Percentiles rank a stretch among this genome's conserved stretches.
Evolutionary conservation across 352 stramenopile genomes (phyloP).

Genomic region (Phytophthora cryptogea): DNA sequence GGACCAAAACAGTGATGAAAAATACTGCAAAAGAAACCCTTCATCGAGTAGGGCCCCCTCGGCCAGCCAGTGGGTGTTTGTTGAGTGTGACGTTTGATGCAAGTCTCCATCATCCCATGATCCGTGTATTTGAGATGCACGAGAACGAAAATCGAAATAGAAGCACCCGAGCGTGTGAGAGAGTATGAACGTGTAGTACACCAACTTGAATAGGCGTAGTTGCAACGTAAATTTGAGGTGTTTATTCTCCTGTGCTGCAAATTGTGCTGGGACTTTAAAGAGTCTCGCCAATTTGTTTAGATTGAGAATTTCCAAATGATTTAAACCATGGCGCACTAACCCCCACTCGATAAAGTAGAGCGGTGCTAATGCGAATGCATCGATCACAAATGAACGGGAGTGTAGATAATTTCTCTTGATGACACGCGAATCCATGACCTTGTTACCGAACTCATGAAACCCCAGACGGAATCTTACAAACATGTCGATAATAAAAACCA

Average conservation of each 20-base stretch:
- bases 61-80: slow-evolving; percentile 38
- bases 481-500: slow-evolving; percentile 59
- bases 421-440: slow-evolving; percentile 51
- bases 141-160: slow-evolving; percentile 60
- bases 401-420: slow-evolving; percentile 56
- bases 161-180: slow-evolving; percentile 61
- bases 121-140: slow-evolving; percentile 25
- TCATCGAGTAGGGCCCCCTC: slow-evolving; percentile 35
- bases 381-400: slow-evolving; percentile 50
- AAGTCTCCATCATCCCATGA: neutral
- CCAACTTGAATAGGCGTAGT: slow-evolving; percentile 71
- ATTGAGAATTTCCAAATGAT: slow-evolving; percentile 52
- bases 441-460: slow-evolving; percentile 75
- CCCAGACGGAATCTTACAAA: slow-evolving; percentile 54
- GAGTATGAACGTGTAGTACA: slow-evolving; percentile 76
- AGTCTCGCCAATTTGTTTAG: slow-evolving; percentile 70
- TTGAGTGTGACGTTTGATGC: slow-evolving; percentile 12
- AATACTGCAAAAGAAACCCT: slow-evolving; percentile 50
- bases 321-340: slow-evolving; percentile 1
- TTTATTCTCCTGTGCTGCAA: slow-evolving; percentile 59
- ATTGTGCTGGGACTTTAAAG: slow-evolving; percentile 60
- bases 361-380: slow-evolving; percentile 52
- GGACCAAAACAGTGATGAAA: slow-evolving; percentile 66
- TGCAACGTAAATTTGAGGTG: slow-evolving; percentile 66
- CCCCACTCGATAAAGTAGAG: slow-evolving; percentile 58